Evolutionary conservation across 495 filamentous ascomycete genomes (phyloP), one percentile per base, ranked within the genome.

Genomic region (Aspergillus incahuasiensis): DNA sequence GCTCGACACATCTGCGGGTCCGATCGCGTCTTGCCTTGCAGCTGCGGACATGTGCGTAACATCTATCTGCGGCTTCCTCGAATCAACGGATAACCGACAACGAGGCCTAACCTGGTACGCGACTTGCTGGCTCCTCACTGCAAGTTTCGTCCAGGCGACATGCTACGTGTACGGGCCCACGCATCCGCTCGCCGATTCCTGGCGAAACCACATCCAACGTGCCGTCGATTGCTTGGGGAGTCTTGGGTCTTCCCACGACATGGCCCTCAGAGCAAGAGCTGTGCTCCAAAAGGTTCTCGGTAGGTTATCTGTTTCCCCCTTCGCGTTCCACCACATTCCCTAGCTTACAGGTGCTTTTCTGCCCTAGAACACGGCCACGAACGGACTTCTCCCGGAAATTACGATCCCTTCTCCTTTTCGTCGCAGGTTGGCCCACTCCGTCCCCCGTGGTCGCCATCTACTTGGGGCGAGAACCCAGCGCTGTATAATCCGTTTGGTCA

Each of bases 121-220:
- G 5, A 64, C 61, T 3, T 64, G 55, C 48, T 64, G 61, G 61
- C 48, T 64, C 32, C 41, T 64, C 2, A 64, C 61, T 2, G 61
- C 61, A 6, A 64, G 57, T 42, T 64, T 64, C 19, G 61, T 64
- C n/a, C 61, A 64, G 52, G 58, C 57, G 1, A 64, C 55, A 1
- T 64, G 62, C 39, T 61, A 64, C 25, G 55, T 64, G 19, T 64
- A 64, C 39, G 48, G 54, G 48, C 52, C 58, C 0, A 16, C 48
- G 7, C 52, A 61, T 44, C 13, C 44, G n/a, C 49, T 61, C 4
- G 55, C 62, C 2, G 24, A 52, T 15, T 30, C 28, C 12, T 61
- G 62, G 58, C 54, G 55, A 20, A 20, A 18, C 15, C 50, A 61
- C 45, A 55, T 64, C 7, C 58, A 61, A 19, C 52, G 56, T 9